Evolutionary conservation across 2,329 filamentous ascomycete species (phyloP).

Genomic region (Paraphoma chrysanthemicola): DNA sequence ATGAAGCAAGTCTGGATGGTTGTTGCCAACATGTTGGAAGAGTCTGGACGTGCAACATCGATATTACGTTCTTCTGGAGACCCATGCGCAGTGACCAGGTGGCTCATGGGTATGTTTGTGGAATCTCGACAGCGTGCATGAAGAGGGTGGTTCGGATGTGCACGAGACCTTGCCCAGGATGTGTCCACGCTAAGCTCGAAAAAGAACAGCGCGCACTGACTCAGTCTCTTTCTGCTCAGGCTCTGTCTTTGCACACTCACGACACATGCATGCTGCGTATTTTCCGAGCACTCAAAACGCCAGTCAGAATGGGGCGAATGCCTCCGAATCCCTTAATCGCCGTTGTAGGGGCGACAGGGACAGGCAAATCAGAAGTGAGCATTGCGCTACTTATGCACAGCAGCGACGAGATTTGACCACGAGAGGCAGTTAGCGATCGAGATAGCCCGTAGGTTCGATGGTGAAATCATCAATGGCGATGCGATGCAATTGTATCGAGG

Average conservation of each 20-base stretch:
- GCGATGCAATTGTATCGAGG: constrained; percentile 97
- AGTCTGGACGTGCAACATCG: too few relatives aligned
- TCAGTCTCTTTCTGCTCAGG: too few relatives aligned
- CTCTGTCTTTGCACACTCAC: not conserved
- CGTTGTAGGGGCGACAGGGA: constrained; percentile 88
- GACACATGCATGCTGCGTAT: constrained; percentile 34
- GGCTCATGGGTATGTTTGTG: too few relatives aligned
- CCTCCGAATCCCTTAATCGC: constrained; percentile 70
- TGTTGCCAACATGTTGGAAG: too few relatives aligned
- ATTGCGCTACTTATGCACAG: not conserved
- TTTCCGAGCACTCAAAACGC: constrained; percentile 19
- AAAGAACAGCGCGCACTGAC: too few relatives aligned
- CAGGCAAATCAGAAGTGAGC: constrained; percentile 86
- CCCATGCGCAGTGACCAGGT: too few relatives aligned
- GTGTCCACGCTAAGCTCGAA: too few relatives aligned
- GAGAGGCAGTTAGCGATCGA: constrained; percentile 80
- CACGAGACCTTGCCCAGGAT: too few relatives aligned
- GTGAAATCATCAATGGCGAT: constrained; percentile 96
- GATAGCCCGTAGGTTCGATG: constrained; percentile 80
- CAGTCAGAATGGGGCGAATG: constrained; percentile 29
- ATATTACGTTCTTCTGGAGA: too few relatives aligned
- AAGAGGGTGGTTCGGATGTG: too few relatives aligned
- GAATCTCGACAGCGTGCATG: too few relatives aligned
- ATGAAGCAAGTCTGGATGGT: too few relatives aligned
- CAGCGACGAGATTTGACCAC: constrained; percentile 45